A percentile compares a stretch with the other conserved stretches of the same genome.
phyloP scores from a whole-genome alignment of 306 rosid genomes.

The Vigna mungo region DNA sequence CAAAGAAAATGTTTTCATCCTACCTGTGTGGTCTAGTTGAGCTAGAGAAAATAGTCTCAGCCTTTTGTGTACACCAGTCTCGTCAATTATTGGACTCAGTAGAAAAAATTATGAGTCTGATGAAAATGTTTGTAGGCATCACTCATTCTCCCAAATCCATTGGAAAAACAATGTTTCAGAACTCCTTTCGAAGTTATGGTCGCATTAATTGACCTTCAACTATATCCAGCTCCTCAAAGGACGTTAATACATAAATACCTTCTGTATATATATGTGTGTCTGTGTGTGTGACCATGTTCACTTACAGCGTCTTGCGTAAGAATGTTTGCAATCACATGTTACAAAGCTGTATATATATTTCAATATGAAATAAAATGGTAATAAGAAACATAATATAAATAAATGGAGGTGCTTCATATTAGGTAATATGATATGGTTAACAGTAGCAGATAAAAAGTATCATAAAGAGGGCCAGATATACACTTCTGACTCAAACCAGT shows the following conservation, averaged over 20 bases:
- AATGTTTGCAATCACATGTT: neutral
- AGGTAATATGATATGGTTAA: slow-evolving; percentile 7
- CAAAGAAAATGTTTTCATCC: neutral
- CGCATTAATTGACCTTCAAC: neutral
- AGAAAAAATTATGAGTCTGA: neutral
- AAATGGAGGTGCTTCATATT: neutral
- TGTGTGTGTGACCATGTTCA: neutral
- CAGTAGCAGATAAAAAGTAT: neutral
- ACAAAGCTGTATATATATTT: neutral
- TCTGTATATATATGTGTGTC: neutral
- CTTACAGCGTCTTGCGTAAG: neutral
- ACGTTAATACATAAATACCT: neutral
- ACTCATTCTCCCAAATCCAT: neutral
- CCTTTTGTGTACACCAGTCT: slow-evolving; percentile 36
- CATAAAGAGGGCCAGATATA: slow-evolving; percentile 2
- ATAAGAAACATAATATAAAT: neutral
- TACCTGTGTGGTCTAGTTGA: slow-evolving; percentile 34
- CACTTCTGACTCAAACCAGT: slow-evolving; percentile 30
- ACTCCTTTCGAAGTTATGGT: neutral
- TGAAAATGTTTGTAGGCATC: too few relatives aligned
- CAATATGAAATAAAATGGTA: neutral
- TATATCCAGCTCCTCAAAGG: neutral
- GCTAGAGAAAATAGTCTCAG: slow-evolving; percentile 39
- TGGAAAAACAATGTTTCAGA: too few relatives aligned
- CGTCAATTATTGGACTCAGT: slow-evolving; percentile 40